Conservation (phyloP, 176 grass and related monocot species). For the Hordeum marinum region DNA sequence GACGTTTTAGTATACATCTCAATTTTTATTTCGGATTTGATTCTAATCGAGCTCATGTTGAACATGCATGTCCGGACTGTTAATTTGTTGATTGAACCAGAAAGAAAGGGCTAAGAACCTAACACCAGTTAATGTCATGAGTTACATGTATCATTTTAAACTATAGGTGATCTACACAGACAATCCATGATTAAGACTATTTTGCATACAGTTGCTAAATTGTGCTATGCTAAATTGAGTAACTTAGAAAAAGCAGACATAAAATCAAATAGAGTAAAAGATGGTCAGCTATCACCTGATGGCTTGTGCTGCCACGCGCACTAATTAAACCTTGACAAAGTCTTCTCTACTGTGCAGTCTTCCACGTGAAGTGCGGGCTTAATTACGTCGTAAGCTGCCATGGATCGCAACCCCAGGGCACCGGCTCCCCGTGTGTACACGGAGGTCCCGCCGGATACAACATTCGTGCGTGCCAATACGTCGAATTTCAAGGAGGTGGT, state of each 20-base stretch:
- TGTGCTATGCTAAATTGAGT: neutral
- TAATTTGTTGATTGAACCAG: neutral
- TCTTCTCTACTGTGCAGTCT: neutral
- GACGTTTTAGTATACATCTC: neutral
- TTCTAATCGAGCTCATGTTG: neutral
- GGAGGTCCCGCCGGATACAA: neutral
- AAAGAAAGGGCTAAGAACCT: neutral
- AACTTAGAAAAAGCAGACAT: neutral
- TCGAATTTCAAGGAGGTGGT: conserved; percentile 31
- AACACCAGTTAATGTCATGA: neutral
- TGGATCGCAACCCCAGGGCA: conserved; percentile 3
- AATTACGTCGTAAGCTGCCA: neutral
- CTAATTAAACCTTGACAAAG: neutral
- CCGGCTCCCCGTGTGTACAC: neutral
- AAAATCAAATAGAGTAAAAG: neutral
- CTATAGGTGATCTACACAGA: neutral
- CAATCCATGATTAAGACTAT: neutral
- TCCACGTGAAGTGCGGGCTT: neutral
- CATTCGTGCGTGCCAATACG: neutral
- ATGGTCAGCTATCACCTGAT: neutral
- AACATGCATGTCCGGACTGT: neutral
- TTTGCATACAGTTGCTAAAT: neutral
- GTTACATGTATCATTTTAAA: neutral
- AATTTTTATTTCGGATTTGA: neutral
- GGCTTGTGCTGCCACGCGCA: neutral